Base-by-base conservation (phyloP, 2,329 filamentous ascomycete genomes). In the Lojkania enalia region DNA sequence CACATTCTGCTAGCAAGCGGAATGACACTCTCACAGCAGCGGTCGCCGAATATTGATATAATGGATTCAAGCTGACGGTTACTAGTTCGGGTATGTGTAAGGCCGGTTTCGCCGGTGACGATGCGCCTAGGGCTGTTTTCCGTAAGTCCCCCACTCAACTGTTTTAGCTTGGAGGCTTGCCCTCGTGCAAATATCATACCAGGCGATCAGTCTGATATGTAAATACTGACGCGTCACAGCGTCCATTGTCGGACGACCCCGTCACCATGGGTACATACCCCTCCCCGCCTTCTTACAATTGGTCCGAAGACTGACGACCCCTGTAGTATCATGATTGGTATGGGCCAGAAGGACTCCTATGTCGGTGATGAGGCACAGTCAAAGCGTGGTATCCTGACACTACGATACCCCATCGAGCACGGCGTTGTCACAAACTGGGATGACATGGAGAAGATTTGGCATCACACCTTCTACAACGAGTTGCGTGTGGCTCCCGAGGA, bases 391-490 rank as follows among this genome's bases (percentile, higher is more conserved):
- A 97, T 99, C 81, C 86, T 99, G 69, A 97, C 92, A 58, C 85
- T 99, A 75, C 87, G 94, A 83, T 99, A 99, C 81, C 94, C 94
- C 74, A 99, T 99, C 76, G 94, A 99, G 85, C 94, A 99, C 86
- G 94, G 94, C 94, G 94, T 99, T 71, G 94, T 99, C 74, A 99
- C 94, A 81, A 97, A 97, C 89, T 99, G 94, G 94, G 94, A 99
- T 77, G 94, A 97, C 78, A 97, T 97, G 94, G 94, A 97, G 84
- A 97, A 97, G 87, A 97, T 99, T 70, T 99, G 94, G 94, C 94
- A 99, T 79, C 94, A 99, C 89, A 97, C 94, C 74, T 99, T 99
- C 85, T 99, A 97, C 89, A 99, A 99, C 82, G 94, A 99, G 84
- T 85, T 99, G 73, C 92, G 94, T 92, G 94, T 99, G 61, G 94